A percentile compares a stretch with the other conserved stretches of the same genome.
Conservation (phyloP, 2,329 filamentous ascomycete genomes). For the Ophiostoma fasciatum region DNA sequence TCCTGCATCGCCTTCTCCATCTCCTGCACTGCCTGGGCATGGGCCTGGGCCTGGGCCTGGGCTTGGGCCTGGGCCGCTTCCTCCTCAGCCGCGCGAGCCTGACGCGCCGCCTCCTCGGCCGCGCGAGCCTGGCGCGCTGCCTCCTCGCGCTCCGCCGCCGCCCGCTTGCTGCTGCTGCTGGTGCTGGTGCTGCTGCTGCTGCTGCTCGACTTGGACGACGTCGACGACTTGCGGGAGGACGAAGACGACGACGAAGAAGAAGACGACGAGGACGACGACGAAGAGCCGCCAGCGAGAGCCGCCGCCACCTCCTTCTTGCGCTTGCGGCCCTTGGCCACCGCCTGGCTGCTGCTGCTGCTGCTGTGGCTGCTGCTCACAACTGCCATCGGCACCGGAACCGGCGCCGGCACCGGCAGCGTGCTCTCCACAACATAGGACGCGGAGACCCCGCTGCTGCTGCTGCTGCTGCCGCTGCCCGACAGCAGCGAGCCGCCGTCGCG, state of each 20-base stretch:
- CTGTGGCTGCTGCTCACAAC: slow-evolving; percentile 13
- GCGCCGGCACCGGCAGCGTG: too few relatives aligned
- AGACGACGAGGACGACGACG: slow-evolving; percentile 18
- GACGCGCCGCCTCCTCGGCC: too few relatives aligned
- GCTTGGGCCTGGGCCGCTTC: background rate
- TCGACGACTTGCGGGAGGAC: slow-evolving; percentile 15
- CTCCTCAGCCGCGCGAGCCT: too few relatives aligned
- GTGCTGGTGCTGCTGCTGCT: slow-evolving; percentile 17
- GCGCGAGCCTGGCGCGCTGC: too few relatives aligned
- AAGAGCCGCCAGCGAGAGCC: slow-evolving; percentile 25
- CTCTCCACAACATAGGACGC: too few relatives aligned
- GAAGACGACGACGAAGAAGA: slow-evolving; percentile 13
- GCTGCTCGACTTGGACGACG: slow-evolving; percentile 9
- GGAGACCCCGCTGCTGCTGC: too few relatives aligned
- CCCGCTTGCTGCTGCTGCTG: background rate
- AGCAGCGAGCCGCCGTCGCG: slow-evolving; percentile 33
- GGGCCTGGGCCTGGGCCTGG: background rate
- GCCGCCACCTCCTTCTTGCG: slow-evolving; percentile 33
- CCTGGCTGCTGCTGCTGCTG: slow-evolving; percentile 10
- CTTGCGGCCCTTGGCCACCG: slow-evolving; percentile 40
- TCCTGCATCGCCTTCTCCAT: slow-evolving; percentile 33
- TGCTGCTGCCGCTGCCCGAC: background rate
- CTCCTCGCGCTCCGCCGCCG: too few relatives aligned
- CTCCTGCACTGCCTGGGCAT: slow-evolving; percentile 15
- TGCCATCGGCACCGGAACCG: too few relatives aligned